Percentiles rank a stretch among this genome's conserved stretches.
Conservation (phyloP, 2,329 filamentous ascomycete species). For the Aureobasidium sp. region DNA sequence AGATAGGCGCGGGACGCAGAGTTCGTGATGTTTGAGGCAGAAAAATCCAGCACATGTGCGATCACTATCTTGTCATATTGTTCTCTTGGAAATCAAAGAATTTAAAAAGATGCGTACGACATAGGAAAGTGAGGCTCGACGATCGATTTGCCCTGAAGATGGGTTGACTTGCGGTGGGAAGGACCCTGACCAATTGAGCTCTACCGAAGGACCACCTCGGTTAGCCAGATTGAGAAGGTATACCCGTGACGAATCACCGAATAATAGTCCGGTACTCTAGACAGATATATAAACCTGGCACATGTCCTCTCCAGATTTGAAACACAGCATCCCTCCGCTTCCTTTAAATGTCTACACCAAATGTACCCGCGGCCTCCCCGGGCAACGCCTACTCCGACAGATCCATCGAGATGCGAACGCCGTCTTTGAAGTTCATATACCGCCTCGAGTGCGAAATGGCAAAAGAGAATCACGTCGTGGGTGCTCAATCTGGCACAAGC, state of each 20-base stretch:
- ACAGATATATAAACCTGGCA: not conserved
- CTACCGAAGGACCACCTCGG: not conserved
- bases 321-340: not conserved
- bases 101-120: not conserved
- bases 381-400: not conserved
- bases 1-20: not conserved
- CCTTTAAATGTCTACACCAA: not conserved
- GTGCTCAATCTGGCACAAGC: slow-evolving; percentile 17
- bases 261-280: not conserved
- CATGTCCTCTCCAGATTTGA: not conserved
- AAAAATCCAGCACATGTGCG: too few species aligned
- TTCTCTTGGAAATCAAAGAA: not conserved
- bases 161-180: not conserved
- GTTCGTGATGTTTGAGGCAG: not conserved
- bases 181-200: not conserved
- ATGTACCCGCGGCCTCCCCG: not conserved
- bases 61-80: not conserved
- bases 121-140: not conserved
- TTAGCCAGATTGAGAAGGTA: not conserved
- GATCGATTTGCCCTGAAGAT: not conserved
- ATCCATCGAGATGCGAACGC: slow-evolving; percentile 17
- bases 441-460: slow-evolving; percentile 22
- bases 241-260: not conserved
- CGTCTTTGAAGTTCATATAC: slow-evolving; percentile 22
- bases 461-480: slow-evolving; percentile 19